Percentiles rank a stretch among this genome's conserved stretches.
Evolutionary conservation across 495 filamentous ascomycete species (phyloP).

Genomic region (Hyaloscypha bicolor): DNA sequence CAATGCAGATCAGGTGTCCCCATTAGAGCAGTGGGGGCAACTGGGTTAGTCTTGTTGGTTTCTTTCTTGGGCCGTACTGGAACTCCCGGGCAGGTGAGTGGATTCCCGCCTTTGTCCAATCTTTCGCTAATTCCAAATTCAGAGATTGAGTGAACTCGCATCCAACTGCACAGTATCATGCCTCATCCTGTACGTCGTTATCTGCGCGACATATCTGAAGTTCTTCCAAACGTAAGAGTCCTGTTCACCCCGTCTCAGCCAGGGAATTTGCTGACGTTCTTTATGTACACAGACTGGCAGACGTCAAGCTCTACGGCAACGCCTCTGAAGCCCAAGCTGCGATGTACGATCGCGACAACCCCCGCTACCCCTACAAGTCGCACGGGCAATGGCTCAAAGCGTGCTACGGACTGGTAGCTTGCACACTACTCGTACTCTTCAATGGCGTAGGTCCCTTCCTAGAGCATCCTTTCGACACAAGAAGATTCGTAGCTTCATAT

Average conservation of each 20-base stretch:
- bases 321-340: constrained; percentile 38
- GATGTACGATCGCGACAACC: constrained; percentile 46
- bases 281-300: constrained; percentile 30
- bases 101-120: not conserved
- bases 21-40: constrained; percentile 48
- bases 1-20: constrained; percentile 50
- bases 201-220: constrained; percentile 46
- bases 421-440: constrained; percentile 46
- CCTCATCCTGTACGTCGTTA: constrained; percentile 45
- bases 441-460: constrained; percentile 47
- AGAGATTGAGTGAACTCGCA: constrained; percentile 42
- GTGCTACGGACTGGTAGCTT: constrained; percentile 46
- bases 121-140: constrained; percentile 2
- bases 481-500: constrained; percentile 49
- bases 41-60: constrained; percentile 45
- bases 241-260: not conserved
- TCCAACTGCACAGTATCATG: constrained; percentile 49
- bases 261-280: not conserved
- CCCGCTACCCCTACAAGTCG: constrained; percentile 49
- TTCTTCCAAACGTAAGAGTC: constrained; percentile 42
- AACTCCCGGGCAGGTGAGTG: constrained; percentile 39
- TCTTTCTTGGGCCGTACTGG: constrained; percentile 49
- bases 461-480: constrained; percentile 37
- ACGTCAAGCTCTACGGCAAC: constrained; percentile 38
- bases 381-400: constrained; percentile 50